Evolutionary conservation across 2,329 filamentous ascomycete species (phyloP).

Genomic region (Magnaporthiopsis poae): DNA sequence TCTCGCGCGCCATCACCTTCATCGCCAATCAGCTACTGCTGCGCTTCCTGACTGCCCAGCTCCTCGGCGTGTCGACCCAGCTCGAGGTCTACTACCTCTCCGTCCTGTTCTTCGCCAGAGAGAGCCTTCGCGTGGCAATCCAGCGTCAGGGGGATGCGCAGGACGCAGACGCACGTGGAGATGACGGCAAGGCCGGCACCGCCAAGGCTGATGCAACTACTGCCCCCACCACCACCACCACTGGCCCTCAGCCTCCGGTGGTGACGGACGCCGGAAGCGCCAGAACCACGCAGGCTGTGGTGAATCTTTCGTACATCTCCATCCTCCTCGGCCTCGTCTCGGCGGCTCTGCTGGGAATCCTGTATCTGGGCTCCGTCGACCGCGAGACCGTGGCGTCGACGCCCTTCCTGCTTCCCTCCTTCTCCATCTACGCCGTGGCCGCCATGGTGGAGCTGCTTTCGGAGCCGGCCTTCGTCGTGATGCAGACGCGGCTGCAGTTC

Average conservation of each 20-base stretch:
- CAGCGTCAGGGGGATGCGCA: conserved; percentile 54
- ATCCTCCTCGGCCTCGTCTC: conserved; percentile 58
- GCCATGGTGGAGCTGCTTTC: conserved; percentile 65
- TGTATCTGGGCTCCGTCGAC: conserved; percentile 52
- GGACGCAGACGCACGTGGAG: conserved; percentile 18
- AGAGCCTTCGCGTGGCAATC: conserved; percentile 82
- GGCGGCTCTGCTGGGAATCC: conserved; percentile 51
- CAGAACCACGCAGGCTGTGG: conserved; percentile 54
- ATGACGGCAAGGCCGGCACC: conserved; percentile 12
- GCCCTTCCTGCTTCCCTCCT: conserved; percentile 49
- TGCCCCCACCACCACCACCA: no score
- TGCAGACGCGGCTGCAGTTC: conserved; percentile 73
- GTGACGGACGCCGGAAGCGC: background rate
- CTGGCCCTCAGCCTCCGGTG: no score
- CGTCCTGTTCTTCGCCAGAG: conserved; percentile 86
- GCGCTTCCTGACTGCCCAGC: conserved; percentile 72
- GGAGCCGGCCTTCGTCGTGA: conserved; percentile 81
- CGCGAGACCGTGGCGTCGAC: conserved; percentile 41
- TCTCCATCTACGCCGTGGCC: conserved; percentile 47
- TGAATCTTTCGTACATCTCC: conserved; percentile 81
- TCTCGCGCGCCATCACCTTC: conserved; percentile 82
- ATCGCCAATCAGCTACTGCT: conserved; percentile 83
- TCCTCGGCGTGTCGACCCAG: conserved; percentile 78
- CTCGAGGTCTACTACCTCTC: conserved; percentile 88
- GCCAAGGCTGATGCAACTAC: background rate